These are phyloP conservation scores for Dioscorea dumetorum DNA, from an alignment of 106 monocot genomes.

Conservation along the genomic window DNA sequence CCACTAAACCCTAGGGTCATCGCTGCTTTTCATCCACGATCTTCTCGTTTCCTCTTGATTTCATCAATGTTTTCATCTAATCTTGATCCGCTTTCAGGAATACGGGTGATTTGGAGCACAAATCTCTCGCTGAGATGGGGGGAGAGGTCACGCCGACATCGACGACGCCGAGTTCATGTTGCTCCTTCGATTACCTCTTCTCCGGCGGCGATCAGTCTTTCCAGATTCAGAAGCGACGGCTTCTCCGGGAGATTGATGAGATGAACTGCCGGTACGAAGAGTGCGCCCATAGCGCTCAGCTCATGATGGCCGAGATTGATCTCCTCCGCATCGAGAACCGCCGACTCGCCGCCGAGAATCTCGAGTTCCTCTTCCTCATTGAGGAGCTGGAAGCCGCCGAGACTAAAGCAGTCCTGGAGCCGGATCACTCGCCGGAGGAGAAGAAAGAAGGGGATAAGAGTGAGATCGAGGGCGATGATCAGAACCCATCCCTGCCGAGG, in stretches of 20 bases:
- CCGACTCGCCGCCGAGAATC: constrained; percentile 31
- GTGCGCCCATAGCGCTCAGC: constrained; percentile 31
- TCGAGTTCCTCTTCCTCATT: constrained; percentile 33
- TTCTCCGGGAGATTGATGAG: constrained; percentile 30
- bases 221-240: constrained; percentile 25
- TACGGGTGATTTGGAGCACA: neutral
- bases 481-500: too few species aligned
- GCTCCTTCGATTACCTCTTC: neutral
- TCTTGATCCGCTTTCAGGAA: neutral
- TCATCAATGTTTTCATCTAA: neutral
- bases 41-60: neutral
- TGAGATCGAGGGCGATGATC: neutral
- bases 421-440: neutral
- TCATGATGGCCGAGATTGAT: constrained; percentile 23
- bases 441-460: constrained; percentile 3
- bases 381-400: constrained; percentile 17
- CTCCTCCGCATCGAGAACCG: constrained; percentile 44
- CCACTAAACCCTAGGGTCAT: neutral
- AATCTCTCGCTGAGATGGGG: neutral
- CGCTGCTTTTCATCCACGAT: neutral
- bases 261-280: constrained; percentile 45
- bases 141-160: constrained; percentile 6
- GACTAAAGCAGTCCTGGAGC: neutral
- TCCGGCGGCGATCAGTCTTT: neutral
- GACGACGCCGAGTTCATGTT: constrained; percentile 4